Percentiles rank a stretch among this genome's conserved stretches.
These are phyloP conservation scores for Trichoderma asperellum DNA, from an alignment of 2,329 filamentous ascomycete genomes.

Conservation along the genomic window DNA sequence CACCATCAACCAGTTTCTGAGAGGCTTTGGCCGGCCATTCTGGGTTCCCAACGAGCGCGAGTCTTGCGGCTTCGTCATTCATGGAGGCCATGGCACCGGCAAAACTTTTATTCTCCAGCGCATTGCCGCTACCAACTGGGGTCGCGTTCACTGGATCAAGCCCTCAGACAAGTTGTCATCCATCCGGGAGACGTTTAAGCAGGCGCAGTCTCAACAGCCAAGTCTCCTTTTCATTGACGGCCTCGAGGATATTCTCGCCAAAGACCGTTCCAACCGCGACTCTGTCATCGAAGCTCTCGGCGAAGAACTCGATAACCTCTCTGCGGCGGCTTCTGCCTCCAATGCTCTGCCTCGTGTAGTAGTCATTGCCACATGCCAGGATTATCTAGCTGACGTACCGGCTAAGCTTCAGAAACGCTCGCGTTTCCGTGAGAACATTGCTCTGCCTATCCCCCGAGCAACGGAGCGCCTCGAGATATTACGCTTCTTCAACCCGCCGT, in stretches of 20 bases:
- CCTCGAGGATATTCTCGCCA: slow-evolving; percentile 70
- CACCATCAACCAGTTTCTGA: slow-evolving; percentile 69
- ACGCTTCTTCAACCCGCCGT: slow-evolving; percentile 56
- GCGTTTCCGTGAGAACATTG: slow-evolving; percentile 69
- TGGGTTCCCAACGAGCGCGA: slow-evolving; percentile 39
- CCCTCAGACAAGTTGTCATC: slow-evolving; percentile 59
- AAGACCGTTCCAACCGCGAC: slow-evolving; percentile 56
- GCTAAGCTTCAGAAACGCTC: slow-evolving; percentile 65
- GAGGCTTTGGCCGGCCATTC: slow-evolving; percentile 53
- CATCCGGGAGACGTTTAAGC: slow-evolving; percentile 70
- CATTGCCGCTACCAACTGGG: slow-evolving; percentile 71
- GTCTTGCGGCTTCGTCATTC: slow-evolving; percentile 69
- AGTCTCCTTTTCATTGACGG: slow-evolving; percentile 81
- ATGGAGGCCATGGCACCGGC: slow-evolving; percentile 83
- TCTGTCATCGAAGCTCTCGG: slow-evolving; percentile 56
- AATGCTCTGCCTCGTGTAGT: slow-evolving; percentile 61
- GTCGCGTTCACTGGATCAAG: slow-evolving; percentile 65
- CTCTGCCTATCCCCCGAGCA: slow-evolving; percentile 77
- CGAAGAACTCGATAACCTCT: slow-evolving; percentile 61
- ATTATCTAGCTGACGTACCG: slow-evolving; percentile 74
- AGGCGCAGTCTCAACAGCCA: slow-evolving; percentile 69
- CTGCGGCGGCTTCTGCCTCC: slow-evolving; percentile 43
- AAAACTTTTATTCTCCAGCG: slow-evolving; percentile 76
- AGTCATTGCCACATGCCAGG: slow-evolving; percentile 73
- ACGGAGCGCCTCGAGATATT: slow-evolving; percentile 74